A percentile compares a stretch with the other conserved stretches of the same genome.
Evolutionary conservation across 345 rosid species (phyloP).

Genomic region (Cardamine chenopodiifolia): DNA sequence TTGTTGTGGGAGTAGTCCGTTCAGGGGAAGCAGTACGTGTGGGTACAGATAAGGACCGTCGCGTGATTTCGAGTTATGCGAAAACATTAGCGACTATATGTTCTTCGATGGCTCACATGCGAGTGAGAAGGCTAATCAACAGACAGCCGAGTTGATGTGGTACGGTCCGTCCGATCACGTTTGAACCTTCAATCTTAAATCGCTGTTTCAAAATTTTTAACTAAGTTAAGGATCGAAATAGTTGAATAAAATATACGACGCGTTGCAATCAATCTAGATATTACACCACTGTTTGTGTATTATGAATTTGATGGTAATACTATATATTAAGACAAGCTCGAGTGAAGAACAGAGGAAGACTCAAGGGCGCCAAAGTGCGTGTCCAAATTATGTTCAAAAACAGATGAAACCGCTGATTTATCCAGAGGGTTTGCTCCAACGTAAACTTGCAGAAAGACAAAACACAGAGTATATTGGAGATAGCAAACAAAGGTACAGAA

Average conservation of each 20-base stretch:
- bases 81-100: conserved; percentile 41
- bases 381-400: too few relatives aligned
- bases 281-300: not conserved
- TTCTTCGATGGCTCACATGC: conserved; percentile 51
- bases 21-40: conserved; percentile 67
- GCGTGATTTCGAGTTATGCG: conserved; percentile 31
- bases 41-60: conserved; percentile 39
- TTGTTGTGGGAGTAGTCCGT: conserved; percentile 72
- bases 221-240: not conserved
- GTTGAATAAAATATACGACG: not conserved
- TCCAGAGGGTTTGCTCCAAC: too few relatives aligned
- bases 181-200: conserved; percentile 43
- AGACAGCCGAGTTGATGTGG: conserved; percentile 52
- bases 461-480: too few relatives aligned
- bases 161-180: conserved; percentile 35
- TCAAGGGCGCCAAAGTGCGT: too few relatives aligned
- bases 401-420: too few relatives aligned
- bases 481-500: too few relatives aligned
- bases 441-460: too few relatives aligned
- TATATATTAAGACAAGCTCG: too few relatives aligned
- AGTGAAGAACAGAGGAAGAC: too few relatives aligned
- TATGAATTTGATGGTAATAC: not conserved
- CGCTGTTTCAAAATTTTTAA: conserved; percentile 34
- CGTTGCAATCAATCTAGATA: too few relatives aligned
- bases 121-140: conserved; percentile 43